Evolutionary conservation across 495 filamentous ascomycete species (phyloP).

Genomic region (Penicillium paxilli): DNA sequence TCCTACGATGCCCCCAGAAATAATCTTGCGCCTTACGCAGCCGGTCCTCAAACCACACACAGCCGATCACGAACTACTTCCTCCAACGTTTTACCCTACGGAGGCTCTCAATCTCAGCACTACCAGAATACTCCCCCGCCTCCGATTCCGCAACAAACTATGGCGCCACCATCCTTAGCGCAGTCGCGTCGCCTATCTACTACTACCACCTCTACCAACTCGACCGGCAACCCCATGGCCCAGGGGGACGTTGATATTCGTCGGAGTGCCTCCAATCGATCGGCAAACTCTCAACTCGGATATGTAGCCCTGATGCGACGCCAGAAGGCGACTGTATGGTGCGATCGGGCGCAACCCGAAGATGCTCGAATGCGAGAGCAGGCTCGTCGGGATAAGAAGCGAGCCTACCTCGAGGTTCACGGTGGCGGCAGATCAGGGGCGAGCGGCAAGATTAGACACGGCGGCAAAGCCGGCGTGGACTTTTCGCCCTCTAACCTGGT

Average conservation of each 20-base stretch:
- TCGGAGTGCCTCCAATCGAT: slow-evolving; percentile 70
- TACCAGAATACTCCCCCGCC: slow-evolving; percentile 28
- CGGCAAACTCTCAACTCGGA: slow-evolving; percentile 57
- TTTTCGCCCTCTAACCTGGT: slow-evolving; percentile 75
- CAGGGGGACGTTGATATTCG: slow-evolving; percentile 63
- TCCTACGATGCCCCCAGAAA: slow-evolving; percentile 32
- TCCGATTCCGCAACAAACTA: slow-evolving; percentile 23
- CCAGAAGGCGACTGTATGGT: slow-evolving; percentile 99
- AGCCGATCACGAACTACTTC: slow-evolving; percentile 62
- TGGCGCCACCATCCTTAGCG: slow-evolving; percentile 30
- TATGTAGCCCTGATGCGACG: slow-evolving; percentile 94
- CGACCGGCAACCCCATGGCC: slow-evolving; percentile 41
- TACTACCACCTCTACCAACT: slow-evolving; percentile 68
- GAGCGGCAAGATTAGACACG: slow-evolving; percentile 80
- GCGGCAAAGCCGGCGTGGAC: slow-evolving; percentile 66
- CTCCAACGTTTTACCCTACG: slow-evolving; percentile 55
- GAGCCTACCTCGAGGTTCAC: slow-evolving; percentile 79
- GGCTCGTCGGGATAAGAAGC: slow-evolving; percentile 77
- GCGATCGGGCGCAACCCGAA: slow-evolving; percentile 89
- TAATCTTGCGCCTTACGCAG: slow-evolving; percentile 32
- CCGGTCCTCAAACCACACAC: slow-evolving; percentile 33
- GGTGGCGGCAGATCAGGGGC: slow-evolving; percentile 57
- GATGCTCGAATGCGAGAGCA: slow-evolving; percentile 81
- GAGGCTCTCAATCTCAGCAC: slow-evolving; percentile 25
- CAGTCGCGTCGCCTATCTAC: slow-evolving; percentile 68